These are phyloP conservation scores for Citrus hindsii DNA, from an alignment of 345 rosid species.

Conservation along the genomic window DNA sequence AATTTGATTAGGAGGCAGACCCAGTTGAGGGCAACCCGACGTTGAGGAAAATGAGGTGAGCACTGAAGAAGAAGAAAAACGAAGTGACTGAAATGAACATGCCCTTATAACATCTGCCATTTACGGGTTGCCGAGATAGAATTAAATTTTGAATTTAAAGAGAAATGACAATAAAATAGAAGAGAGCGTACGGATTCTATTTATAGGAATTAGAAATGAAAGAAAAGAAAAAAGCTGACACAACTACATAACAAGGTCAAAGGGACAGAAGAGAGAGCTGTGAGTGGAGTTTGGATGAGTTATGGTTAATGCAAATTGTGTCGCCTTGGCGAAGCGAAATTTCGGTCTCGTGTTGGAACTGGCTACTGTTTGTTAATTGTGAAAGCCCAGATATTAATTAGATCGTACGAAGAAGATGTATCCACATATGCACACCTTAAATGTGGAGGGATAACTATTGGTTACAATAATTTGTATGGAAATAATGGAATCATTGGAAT, in stretches of 20 bases:
- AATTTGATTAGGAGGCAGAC: slow-evolving; percentile 19
- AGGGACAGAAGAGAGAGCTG: neutral
- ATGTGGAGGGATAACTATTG: no score
- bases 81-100: slow-evolving; percentile 37
- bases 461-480: no score
- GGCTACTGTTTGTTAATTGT: neutral
- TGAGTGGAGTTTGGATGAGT: neutral
- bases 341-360: neutral
- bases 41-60: slow-evolving; percentile 34
- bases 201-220: neutral
- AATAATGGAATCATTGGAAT: no score
- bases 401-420: slow-evolving; percentile 13
- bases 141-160: neutral
- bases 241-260: neutral
- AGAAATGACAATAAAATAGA: neutral
- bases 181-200: neutral
- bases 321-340: neutral
- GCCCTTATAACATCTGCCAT: slow-evolving; percentile 67
- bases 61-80: slow-evolving; percentile 34
- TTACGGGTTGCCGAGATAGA: slow-evolving; percentile 10
- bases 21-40: slow-evolving; percentile 34
- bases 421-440: neutral
- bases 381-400: slow-evolving; percentile 1
- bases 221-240: no score
- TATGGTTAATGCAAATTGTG: neutral